Conservation (phyloP, 106 monocot species). For the Ottelia alismoides region DNA sequence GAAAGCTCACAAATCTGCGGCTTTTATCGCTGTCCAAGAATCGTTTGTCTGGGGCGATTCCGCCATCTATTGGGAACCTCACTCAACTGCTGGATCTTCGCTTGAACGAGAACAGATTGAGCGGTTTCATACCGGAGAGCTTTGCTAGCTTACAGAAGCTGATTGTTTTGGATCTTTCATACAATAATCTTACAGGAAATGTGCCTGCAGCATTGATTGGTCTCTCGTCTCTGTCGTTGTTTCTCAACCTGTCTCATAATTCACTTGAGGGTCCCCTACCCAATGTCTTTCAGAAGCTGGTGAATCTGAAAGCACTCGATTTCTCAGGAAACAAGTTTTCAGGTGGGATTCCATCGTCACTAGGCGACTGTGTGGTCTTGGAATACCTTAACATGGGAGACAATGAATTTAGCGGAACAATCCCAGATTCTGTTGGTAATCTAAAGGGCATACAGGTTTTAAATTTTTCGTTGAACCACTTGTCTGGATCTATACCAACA, state of each 20-base stretch:
- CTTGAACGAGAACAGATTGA: not conserved
- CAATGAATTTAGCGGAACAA: not conserved
- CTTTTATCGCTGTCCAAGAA: not conserved
- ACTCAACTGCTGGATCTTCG: not conserved
- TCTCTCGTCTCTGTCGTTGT: slow-evolving; percentile 1
- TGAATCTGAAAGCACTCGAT: not conserved
- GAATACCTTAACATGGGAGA: not conserved
- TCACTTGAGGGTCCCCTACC: slow-evolving; percentile 2
- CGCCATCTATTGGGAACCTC: not conserved
- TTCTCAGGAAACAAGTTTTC: slow-evolving; percentile 5
- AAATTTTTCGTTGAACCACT: not conserved
- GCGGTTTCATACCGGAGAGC: not conserved
- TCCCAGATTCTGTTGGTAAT: not conserved
- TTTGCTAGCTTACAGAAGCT: not conserved
- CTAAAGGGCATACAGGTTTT: not conserved
- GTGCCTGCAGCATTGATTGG: slow-evolving; percentile 1
- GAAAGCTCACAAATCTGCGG: not conserved
- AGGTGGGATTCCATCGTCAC: not conserved
- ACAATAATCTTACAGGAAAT: slow-evolving; percentile 2
- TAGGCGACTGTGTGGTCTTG: not conserved
- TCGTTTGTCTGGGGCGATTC: not conserved
- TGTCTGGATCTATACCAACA: not conserved
- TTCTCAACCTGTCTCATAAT: slow-evolving; percentile 7
- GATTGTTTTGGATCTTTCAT: slow-evolving; percentile 1
- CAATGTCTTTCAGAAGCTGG: slow-evolving; percentile 4